Evolutionary conservation across 169 alveolate genomes (phyloP), one percentile per base, ranked within the genome.

Genomic region (Babesia bovis): DNA sequence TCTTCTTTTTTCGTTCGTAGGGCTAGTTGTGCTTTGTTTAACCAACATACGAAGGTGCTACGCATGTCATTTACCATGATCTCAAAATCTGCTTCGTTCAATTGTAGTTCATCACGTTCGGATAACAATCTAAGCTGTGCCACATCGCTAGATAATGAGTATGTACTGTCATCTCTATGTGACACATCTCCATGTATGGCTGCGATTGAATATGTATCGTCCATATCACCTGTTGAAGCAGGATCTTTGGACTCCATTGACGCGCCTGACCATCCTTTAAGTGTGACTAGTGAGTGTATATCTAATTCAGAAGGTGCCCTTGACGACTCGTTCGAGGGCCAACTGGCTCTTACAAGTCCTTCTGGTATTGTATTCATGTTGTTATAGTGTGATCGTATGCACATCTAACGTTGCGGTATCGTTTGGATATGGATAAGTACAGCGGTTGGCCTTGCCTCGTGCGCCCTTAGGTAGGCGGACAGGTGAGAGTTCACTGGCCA

Each of bases 11-110:
- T 87, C 55, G 90, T 21, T 26, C 66, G 66, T 38, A 90, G 51
- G 59, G 83, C 84, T 60, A 82, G 73, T 41, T 92, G 94, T 1
- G 95, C 84, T 67, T 92, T 91, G 66, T 85, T 90, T 53, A 92
- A 77, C 96, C 96, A 92, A 66, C 89, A 61, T 4, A 89, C 78
- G 85, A 92, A 92, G 19, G 93, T 85, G 47, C 93, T 78, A 42
- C 96, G 65, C 70, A 92, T 66, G 82, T 92, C 96, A 47, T 91
- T 86, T n/a, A 90, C 95, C 94, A 92, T 88, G 17, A 61, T 71
- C 66, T 92, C 96, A 60, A 92, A 92, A 51, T 90, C 95, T 30
- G 90, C 94, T 2, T 67, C 32, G 3, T 50, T 45, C 51, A 55
- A 25, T 2, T 60, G 56, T 35, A 52, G 32, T 19, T 69, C 83